Evolutionary conservation across 768 basidiomycete species (phyloP), one percentile per base, ranked within the genome.

Genomic region (Imleria badia): DNA sequence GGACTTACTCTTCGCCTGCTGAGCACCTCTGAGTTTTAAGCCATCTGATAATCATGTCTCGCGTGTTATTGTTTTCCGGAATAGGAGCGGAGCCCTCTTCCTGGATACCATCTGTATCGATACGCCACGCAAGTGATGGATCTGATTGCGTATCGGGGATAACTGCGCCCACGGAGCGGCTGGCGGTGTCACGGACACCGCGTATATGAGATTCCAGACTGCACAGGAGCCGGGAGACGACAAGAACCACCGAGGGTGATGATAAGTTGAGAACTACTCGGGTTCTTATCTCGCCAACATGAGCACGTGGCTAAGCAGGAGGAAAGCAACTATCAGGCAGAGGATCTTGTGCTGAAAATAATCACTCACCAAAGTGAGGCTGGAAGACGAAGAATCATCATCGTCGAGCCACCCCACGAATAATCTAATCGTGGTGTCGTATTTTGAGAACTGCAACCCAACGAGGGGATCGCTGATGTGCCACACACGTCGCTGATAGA

Each of bases 371-470:
- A 57, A 19, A n/a, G 34, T 36, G 40, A 36, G 52, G 14, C 15
- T 38, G 0, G 19, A 22, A 7, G 38, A 9, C 14, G 19, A 22
- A 7, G 38, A 9, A 10, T 22, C 15, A 14, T 34, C 38, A 3
- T 31, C 52, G 7, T 49, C 47, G 23, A 57, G 52, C 52, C 52
- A 57, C 10, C 52, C 56, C 15, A 55, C 42, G 3, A 30, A 45
- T 3, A 57, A 12, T 34, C 10, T 55, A 38, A 57, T 45, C 13
- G 20, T 35, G 11, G 43, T 45, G 9, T 41, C 47, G 12, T 55
- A 50, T 22, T 55, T 49, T 30, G 53, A 55, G 39, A 58, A 50
- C 22, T 23, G 33, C n/a, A 58, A 29, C 20, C 52, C 56, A 12
- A 58, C 12, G 20, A 57, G 20, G 4, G 52, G 52, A 35, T 57